Conservation (phyloP, 2,329 filamentous ascomycete genomes). For the Colletotrichum sp. region DNA sequence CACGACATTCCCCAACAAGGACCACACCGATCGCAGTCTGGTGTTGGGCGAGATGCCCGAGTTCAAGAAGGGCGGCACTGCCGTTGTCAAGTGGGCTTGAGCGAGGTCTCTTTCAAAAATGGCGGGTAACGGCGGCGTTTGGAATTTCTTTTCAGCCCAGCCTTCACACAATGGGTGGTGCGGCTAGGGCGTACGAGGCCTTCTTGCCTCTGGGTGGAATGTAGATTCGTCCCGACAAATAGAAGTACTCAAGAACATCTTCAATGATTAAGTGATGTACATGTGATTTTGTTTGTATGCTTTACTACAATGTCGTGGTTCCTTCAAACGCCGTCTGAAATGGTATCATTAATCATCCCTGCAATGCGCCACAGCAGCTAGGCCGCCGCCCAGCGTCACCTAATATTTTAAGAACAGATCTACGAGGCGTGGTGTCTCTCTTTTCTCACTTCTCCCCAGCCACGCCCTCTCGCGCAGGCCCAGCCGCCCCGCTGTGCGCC, state of each 20-base stretch:
- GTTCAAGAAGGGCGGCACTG: constrained; percentile 69
- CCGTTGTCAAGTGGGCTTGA: constrained; percentile 63
- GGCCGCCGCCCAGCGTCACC: not conserved
- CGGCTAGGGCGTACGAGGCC: not conserved
- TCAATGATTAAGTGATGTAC: not conserved
- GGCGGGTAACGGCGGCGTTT: constrained; percentile 13
- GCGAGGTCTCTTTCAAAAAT: not conserved
- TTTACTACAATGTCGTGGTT: not conserved
- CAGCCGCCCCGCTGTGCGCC: not conserved
- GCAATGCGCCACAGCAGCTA: constrained; percentile 7
- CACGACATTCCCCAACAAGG: constrained; percentile 84
- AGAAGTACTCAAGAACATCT: not conserved
- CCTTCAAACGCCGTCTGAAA: constrained; percentile 1
- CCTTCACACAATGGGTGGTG: not conserved
- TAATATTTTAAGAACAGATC: not conserved
- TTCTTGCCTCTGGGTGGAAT: constrained; percentile 10
- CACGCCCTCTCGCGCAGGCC: not conserved
- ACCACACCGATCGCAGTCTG: constrained; percentile 70
- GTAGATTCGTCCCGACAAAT: constrained; percentile 14
- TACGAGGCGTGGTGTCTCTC: not conserved
- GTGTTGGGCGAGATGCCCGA: constrained; percentile 65
- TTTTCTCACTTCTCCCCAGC: not conserved
- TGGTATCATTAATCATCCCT: constrained; percentile 23
- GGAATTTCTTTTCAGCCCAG: constrained; percentile 6
- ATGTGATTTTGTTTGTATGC: not conserved